Percentiles rank a stretch among this genome's conserved stretches.
Evolutionary conservation across 2,329 filamentous ascomycete genomes (phyloP).

Genomic region (Cladosporium sphaerospermum): DNA sequence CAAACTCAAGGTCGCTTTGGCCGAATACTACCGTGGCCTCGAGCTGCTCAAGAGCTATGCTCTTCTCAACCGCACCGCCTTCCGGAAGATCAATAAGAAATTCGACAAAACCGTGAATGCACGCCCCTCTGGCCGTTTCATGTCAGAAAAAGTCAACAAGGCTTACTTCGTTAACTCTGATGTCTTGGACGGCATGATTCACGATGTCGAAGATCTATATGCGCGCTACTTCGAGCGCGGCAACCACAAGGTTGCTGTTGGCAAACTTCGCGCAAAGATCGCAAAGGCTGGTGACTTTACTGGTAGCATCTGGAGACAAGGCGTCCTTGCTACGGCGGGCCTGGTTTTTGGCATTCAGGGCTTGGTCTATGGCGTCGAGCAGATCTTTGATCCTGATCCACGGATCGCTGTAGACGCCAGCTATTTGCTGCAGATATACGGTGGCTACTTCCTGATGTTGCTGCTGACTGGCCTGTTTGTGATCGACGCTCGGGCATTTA

Average conservation of each 20-base stretch:
- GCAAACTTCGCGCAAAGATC: conserved; percentile 72
- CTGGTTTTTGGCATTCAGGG: conserved; percentile 40
- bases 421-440: conserved; percentile 64
- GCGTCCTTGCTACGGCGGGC: conserved; percentile 39
- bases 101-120: conserved; percentile 88
- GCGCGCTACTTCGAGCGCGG: conserved; percentile 90
- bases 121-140: conserved; percentile 69
- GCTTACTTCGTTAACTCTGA: conserved; percentile 90
- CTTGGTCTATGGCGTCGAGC: conserved; percentile 33
- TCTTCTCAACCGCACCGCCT: conserved; percentile 82
- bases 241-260: conserved; percentile 83
- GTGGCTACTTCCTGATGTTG: conserved; percentile 79
- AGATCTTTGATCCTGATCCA: conserved; percentile 24
- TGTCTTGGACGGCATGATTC: conserved; percentile 71
- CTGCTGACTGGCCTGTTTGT: conserved; percentile 79
- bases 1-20: conserved; percentile 83
- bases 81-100: conserved; percentile 97
- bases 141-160: conserved; percentile 85
- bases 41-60: conserved; percentile 91
- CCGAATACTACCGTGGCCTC: conserved; percentile 87
- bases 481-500: conserved; percentile 78
- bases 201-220: conserved; percentile 82
- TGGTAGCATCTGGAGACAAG: conserved; percentile 53
- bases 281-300: conserved; percentile 54
- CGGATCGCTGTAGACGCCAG: conserved; percentile 14